Percentiles rank a stretch among this genome's conserved stretches.
Evolutionary conservation across 2,329 filamentous ascomycete genomes (phyloP).

Genomic region (Grosmannia clavigera): DNA sequence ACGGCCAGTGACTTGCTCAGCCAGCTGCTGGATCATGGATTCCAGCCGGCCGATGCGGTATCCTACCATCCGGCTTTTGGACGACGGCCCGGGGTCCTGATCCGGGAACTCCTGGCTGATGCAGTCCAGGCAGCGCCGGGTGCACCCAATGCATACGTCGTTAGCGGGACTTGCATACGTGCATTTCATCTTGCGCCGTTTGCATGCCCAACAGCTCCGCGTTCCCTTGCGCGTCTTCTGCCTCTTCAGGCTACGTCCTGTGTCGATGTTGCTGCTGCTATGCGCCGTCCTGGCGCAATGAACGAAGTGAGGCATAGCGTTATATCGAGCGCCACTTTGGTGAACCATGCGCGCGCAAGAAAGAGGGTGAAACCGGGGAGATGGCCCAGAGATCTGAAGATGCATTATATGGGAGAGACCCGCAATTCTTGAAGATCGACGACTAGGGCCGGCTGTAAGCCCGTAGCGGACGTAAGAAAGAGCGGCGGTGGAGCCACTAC

Average conservation of each 20-base stretch:
- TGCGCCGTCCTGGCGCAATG: background rate
- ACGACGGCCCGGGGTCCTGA: background rate
- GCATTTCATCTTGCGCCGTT: constrained; percentile 11
- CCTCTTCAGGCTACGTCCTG: background rate
- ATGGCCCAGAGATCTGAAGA: background rate
- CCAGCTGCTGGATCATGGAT: background rate
- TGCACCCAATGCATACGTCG: background rate
- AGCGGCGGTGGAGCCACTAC: background rate
- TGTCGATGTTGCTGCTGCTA: background rate
- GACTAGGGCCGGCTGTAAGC: background rate
- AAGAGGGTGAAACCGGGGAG: background rate
- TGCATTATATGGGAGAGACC: background rate
- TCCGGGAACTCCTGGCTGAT: background rate
- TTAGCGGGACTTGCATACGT: background rate
- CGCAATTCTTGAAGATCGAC: background rate
- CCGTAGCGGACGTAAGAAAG: background rate
- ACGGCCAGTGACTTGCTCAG: background rate
- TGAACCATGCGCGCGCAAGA: too few relatives aligned
- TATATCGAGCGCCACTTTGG: background rate
- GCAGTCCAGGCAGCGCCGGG: background rate
- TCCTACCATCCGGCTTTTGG: background rate
- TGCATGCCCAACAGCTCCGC: constrained; percentile 44
- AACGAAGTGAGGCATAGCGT: background rate
- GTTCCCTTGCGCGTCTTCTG: constrained; percentile 19
- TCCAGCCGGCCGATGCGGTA: background rate